Base-by-base conservation (phyloP, 805 yeast genomes). In the Starmerella tilneyi region DNA sequence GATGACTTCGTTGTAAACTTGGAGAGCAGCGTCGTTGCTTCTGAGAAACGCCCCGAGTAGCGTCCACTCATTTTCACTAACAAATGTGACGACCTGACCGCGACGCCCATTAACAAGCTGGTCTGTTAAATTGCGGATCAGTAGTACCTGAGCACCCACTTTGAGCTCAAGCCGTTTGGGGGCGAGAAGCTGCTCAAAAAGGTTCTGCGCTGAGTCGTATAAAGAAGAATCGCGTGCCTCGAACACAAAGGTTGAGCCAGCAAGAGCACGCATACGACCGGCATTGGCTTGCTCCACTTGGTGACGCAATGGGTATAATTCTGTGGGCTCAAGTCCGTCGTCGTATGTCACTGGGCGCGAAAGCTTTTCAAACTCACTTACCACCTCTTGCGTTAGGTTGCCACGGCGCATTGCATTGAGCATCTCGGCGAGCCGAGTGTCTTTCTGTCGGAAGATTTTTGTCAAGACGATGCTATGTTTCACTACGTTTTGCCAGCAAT, bases 131-230 rank as follows among this genome's bases (percentile, higher is more conserved):
- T 92, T 92, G 53, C 79, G 79, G 48, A 88, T 63, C 65, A 84
- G 76, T 86, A 92, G 84, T 2, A 92, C 96, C 62, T 92, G 97
- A 0, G 96, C 94, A 30, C 82, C 84, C 43, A 77, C 78, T 59
- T 86, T 88, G 52, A 92, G 66, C 6, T 69, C 72, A 13, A 92
- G 59, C 5, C 51, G 58, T 47, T 74, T 72, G 21, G 78, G 81
- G 34, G 92, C 94, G 81, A 85, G 78, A 22, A 84, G 66, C 33
- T 74, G 71, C n/a, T 79, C 81, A 41, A 76, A 63, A 46, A 67
- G 22, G 29, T 51, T 57, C 27, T 63, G 63, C 15, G 60, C 54
- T 53, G 54, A 35, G 26, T 54, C 57, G 33, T 47, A 26, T 2
- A 49, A 59, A 15, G 59, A 70, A 0, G 56, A 43, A 56, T 80